Conservation (phyloP, 164 flowering plant genomes). For the Hamamelis virginiana region DNA sequence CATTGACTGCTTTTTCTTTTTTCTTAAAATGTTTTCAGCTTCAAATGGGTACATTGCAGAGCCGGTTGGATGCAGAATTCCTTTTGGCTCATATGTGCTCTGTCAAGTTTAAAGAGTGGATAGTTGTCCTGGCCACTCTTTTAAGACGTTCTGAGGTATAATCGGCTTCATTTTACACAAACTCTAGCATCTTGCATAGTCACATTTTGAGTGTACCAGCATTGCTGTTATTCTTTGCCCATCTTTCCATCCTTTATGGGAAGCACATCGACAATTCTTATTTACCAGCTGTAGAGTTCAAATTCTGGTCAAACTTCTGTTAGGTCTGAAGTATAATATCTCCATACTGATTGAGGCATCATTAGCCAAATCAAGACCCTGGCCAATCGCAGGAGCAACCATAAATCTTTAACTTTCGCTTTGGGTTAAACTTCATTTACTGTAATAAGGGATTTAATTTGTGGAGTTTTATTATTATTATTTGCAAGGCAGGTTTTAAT, state of each 20-base stretch:
- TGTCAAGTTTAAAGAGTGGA: conserved; percentile 98
- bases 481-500: too few relatives aligned
- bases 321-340: too few relatives aligned
- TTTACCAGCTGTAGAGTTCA: too few relatives aligned
- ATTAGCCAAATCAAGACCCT: too few relatives aligned
- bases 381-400: too few relatives aligned
- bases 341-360: too few relatives aligned
- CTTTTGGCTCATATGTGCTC: conserved; percentile 97
- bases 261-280: neutral
- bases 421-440: too few relatives aligned
- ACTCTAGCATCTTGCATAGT: neutral
- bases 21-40: conserved; percentile 48
- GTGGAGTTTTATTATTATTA: too few relatives aligned
- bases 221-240: neutral
- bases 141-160: conserved; percentile 88
- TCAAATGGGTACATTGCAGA: conserved; percentile 88
- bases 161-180: neutral
- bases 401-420: too few relatives aligned
- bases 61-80: conserved; percentile 95
- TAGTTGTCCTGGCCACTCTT: conserved; percentile 93
- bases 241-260: neutral
- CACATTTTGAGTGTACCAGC: neutral
- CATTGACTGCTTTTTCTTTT: conserved; percentile 7
- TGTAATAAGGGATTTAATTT: too few relatives aligned
- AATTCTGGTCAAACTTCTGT: too few relatives aligned